Percentiles rank a stretch among this genome's conserved stretches.
phyloP scores from a whole-genome alignment of 768 basidiomycete genomes.

The Neoboletus subvelutipes region DNA sequence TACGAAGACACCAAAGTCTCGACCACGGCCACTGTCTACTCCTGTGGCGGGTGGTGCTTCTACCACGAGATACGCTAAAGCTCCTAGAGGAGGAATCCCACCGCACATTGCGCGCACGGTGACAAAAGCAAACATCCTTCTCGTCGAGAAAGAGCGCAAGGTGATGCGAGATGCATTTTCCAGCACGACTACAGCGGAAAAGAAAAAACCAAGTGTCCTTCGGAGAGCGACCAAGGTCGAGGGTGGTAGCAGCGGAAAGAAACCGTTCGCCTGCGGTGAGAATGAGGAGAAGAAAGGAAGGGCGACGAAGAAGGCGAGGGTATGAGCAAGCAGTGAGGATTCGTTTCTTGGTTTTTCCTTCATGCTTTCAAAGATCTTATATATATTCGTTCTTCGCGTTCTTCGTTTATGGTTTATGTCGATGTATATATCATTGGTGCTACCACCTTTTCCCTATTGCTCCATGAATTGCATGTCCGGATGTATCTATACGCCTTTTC shows the following conservation, averaged over 20 bases:
- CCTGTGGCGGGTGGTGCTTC: background rate
- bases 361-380: slow-evolving; percentile 9
- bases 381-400: slow-evolving; percentile 17
- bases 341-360: background rate
- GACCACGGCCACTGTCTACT: background rate
- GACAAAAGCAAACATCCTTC: slow-evolving; percentile 27
- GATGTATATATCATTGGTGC: slow-evolving; percentile 1
- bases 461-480: background rate
- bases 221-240: background rate
- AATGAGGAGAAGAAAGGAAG: slow-evolving; percentile 59
- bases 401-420: background rate
- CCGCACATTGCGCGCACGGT: slow-evolving; percentile 32
- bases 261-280: slow-evolving; percentile 70
- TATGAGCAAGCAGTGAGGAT: slow-evolving; percentile 4
- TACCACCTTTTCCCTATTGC: background rate
- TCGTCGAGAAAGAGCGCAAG: slow-evolving; percentile 25
- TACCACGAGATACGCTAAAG: slow-evolving; percentile 8
- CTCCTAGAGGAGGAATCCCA: slow-evolving; percentile 33
- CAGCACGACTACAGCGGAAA: background rate
- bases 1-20: slow-evolving; percentile 6
- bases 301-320: slow-evolving; percentile 14
- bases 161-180: slow-evolving; percentile 17
- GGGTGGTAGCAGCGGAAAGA: background rate
- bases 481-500: background rate
- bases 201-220: slow-evolving; percentile 32